phyloP scores from a whole-genome alignment of 345 rosid species.

The Sonneratia caseolaris region DNA sequence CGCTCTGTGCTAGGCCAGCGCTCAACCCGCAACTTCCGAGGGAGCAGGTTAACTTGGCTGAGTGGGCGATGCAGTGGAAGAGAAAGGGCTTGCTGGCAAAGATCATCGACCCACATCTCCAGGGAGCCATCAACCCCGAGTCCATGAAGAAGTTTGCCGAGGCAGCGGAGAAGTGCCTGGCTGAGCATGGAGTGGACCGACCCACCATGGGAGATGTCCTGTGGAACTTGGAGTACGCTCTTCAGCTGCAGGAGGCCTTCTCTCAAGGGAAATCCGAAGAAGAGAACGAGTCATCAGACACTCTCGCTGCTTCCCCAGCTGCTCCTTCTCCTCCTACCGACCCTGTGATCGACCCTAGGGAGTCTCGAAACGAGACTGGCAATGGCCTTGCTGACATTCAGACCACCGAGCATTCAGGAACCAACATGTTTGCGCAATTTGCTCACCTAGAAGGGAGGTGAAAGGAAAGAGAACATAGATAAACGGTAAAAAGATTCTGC shows the following conservation, averaged over 20 bases:
- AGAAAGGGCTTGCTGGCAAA: conserved; percentile 15
- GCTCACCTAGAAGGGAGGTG: conserved; percentile 4
- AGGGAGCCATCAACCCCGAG: conserved; percentile 18
- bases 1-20: conserved; percentile 22
- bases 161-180: conserved; percentile 11
- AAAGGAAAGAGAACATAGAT: not conserved
- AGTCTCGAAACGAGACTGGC: not conserved
- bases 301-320: not conserved
- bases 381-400: not conserved
- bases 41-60: conserved; percentile 19
- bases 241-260: conserved; percentile 14
- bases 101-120: conserved; percentile 19
- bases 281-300: conserved; percentile 1
- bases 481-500: not conserved
- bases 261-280: conserved; percentile 11
- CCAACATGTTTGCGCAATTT: not conserved
- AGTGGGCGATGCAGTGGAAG: conserved; percentile 16
- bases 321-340: not conserved
- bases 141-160: conserved; percentile 13
- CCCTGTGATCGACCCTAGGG: not conserved
- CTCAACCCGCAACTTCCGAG: conserved; percentile 8
- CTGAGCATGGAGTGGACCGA: conserved; percentile 8
- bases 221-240: conserved; percentile 13
- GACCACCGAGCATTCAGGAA: not conserved
- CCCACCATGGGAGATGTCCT: conserved; percentile 13